A percentile compares a stretch with the other conserved stretches of the same genome.
phyloP scores from a whole-genome alignment of 106 monocot genomes.

The Amphibolis antarctica region DNA sequence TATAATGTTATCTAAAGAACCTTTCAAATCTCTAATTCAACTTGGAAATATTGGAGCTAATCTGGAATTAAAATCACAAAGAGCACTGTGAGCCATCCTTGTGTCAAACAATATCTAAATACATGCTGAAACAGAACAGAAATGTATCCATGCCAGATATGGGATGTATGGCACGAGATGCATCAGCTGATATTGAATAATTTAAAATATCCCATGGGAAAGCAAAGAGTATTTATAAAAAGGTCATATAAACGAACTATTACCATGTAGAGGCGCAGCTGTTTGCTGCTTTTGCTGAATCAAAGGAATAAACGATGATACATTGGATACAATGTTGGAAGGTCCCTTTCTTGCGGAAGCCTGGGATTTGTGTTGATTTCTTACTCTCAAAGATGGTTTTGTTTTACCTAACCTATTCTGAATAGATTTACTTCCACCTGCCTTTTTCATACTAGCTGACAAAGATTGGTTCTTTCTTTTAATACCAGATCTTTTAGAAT shows the following conservation, averaged over 20 bases:
- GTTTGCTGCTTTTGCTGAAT: constrained; percentile 50
- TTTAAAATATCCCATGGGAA: not conserved
- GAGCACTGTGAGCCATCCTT: not conserved
- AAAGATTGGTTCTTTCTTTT: constrained; percentile 9
- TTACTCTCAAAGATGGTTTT: constrained; percentile 12
- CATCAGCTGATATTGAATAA: not conserved
- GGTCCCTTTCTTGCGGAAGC: constrained; percentile 14
- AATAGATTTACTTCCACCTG: constrained; percentile 3
- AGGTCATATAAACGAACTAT: not conserved
- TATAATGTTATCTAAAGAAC: too few species aligned
- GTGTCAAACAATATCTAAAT: not conserved
- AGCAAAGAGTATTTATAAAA: not conserved
- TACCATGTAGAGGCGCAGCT: constrained; percentile 27
- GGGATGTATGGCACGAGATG: not conserved
- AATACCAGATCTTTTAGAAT: constrained; percentile 6
- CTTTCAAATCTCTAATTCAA: too few species aligned
- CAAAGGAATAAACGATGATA: constrained; percentile 55
- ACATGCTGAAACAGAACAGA: not conserved
- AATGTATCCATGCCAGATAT: not conserved
- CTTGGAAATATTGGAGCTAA: not conserved
- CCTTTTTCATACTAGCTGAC: constrained; percentile 10
- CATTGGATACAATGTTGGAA: constrained; percentile 42
- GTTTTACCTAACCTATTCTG: constrained; percentile 12
- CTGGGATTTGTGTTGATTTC: constrained; percentile 16
- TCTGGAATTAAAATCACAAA: not conserved